These are phyloP conservation scores for Podosphaera leucotricha DNA, from an alignment of 2,329 filamentous ascomycete genomes.

Conservation along the genomic window DNA sequence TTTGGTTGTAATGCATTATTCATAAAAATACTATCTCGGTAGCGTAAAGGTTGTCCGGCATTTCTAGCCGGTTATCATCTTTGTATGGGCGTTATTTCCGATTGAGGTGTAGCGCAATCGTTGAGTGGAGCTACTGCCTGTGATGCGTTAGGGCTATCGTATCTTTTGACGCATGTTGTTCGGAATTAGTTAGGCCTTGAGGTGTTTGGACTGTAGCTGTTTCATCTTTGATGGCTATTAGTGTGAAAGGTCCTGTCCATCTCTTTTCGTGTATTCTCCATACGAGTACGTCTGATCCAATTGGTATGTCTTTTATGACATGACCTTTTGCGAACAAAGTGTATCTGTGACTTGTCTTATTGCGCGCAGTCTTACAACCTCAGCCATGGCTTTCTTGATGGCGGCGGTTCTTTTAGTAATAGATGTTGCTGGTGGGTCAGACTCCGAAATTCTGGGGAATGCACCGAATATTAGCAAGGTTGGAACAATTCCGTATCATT, in stretches of 20 bases:
- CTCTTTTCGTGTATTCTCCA: conserved; percentile 1
- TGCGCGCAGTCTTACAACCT: conserved; percentile 1
- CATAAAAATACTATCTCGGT: too few species aligned
- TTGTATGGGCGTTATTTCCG: neutral
- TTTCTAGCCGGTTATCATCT: neutral
- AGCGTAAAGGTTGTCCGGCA: neutral
- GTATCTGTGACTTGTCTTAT: conserved; percentile 1
- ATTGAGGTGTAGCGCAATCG: neutral
- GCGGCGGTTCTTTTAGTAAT: neutral
- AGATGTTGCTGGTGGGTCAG: neutral
- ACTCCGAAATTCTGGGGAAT: neutral
- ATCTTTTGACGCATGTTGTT: neutral
- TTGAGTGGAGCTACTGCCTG: neutral
- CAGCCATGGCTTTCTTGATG: conserved; percentile 2
- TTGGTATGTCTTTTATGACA: neutral
- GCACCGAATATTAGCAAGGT: neutral
- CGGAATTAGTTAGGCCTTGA: neutral
- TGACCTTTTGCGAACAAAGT: conserved; percentile 1
- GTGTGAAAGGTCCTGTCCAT: neutral
- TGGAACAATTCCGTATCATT: neutral
- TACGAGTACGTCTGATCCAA: conserved; percentile 2
- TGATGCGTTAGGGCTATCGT: neutral
- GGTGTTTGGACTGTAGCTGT: neutral
- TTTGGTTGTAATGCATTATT: too few species aligned
- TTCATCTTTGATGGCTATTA: neutral